Percentiles rank a stretch among this genome's conserved stretches.
These are phyloP conservation scores for Pythium periplocum DNA, from an alignment of 352 stramenopile genomes.

Conservation along the genomic window DNA sequence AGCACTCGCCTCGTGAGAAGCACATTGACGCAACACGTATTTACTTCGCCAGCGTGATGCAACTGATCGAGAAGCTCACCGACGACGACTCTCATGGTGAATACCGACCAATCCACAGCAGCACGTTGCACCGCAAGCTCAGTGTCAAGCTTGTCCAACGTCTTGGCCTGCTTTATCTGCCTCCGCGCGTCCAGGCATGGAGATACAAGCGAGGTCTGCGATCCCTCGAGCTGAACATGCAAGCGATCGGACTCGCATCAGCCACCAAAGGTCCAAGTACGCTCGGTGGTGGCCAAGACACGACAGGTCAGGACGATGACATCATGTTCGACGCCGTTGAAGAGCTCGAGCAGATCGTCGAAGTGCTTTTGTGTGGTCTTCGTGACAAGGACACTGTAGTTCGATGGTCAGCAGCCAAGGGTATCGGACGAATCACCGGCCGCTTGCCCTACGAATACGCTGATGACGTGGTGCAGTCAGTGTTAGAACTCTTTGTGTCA, in stretches of 20 bases:
- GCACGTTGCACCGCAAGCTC: conserved; percentile 90
- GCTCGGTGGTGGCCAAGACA: background rate
- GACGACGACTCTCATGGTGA: conserved; percentile 28
- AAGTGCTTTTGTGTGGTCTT: conserved; percentile 84
- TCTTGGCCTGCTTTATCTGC: conserved; percentile 92
- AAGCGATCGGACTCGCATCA: conserved; percentile 29
- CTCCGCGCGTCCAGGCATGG: conserved; percentile 92
- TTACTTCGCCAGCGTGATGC: conserved; percentile 74
- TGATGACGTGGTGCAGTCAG: conserved; percentile 95
- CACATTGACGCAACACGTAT: conserved; percentile 64
- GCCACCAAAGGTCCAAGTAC: conserved; percentile 1
- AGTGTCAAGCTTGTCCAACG: conserved; percentile 96
- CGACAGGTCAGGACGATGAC: conserved; percentile 32
- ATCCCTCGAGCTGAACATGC: conserved; percentile 92
- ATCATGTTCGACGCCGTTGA: conserved; percentile 80
- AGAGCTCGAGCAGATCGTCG: conserved; percentile 97
- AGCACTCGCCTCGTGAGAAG: conserved; percentile 65
- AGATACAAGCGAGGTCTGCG: conserved; percentile 93
- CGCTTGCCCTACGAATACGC: conserved; percentile 92
- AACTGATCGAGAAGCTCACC: conserved; percentile 50
- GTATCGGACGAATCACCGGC: conserved; percentile 94
- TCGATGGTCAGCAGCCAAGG: conserved; percentile 99
- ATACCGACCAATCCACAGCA: conserved; percentile 30
- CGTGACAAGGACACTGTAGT: conserved; percentile 96
- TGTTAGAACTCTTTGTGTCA: conserved; percentile 93